Conservation (phyloP, 2,329 filamentous ascomycete genomes). For the Ophiocordyceps australis region DNA sequence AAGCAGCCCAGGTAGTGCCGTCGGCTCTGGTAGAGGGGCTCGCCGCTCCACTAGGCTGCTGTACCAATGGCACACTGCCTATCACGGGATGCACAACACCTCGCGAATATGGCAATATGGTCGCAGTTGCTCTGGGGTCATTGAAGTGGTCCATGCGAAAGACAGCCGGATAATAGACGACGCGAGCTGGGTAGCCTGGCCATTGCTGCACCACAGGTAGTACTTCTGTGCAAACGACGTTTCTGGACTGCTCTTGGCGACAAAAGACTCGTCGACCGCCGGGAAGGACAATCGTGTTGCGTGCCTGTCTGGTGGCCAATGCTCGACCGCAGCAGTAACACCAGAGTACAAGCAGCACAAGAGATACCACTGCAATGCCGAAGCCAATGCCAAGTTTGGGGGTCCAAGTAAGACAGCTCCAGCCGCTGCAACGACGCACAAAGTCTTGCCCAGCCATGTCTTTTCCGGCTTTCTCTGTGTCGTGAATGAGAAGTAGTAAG, state of each 20-base stretch:
- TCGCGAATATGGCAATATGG: too few relatives aligned
- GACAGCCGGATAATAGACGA: slow-evolving; percentile 2
- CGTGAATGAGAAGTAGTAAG: too few relatives aligned
- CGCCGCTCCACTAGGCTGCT: too few relatives aligned
- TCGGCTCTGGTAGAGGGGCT: background rate
- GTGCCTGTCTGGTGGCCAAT: slow-evolving; percentile 1
- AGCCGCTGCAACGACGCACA: slow-evolving; percentile 12
- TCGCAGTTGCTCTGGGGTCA: background rate
- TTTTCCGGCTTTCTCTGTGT: too few relatives aligned
- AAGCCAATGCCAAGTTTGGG: slow-evolving; percentile 21
- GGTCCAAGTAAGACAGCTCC: slow-evolving; percentile 17
- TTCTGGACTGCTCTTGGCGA: background rate
- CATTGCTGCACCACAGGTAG: slow-evolving; percentile 1
- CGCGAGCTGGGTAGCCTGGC: background rate
- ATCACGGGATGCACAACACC: too few relatives aligned
- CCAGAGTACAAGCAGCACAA: slow-evolving; percentile 11
- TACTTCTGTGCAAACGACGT: background rate
- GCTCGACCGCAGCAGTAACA: slow-evolving; percentile 16
- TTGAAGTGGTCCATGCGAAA: background rate
- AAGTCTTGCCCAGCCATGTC: background rate
- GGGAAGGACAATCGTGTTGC: slow-evolving; percentile 2
- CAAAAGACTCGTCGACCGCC: slow-evolving; percentile 3
- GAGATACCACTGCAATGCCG: slow-evolving; percentile 11
- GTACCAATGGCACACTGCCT: too few relatives aligned
- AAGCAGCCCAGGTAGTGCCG: too few relatives aligned